Base-by-base conservation (phyloP, 2,329 filamentous ascomycete genomes). In the Fusarium globosum region DNA sequence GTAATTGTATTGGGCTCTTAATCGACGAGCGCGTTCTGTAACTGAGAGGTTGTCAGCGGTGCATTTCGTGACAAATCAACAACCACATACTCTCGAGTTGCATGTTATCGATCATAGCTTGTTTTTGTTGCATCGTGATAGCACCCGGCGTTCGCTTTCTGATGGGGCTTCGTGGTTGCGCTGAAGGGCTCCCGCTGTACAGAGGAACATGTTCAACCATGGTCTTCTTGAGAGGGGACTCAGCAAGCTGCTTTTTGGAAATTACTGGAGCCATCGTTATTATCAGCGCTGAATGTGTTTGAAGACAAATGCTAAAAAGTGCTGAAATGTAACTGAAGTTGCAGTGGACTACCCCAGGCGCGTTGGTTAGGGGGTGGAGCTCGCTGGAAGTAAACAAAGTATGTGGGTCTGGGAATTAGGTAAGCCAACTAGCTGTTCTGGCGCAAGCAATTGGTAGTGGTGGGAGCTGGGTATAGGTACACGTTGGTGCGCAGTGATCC, bases 1-100 rank as follows among this genome's bases (percentile, higher is more conserved):
- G 15, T 97, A 88, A 67, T 93, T 92, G 84, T 97, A 97, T 81
- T 97, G 95, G 12, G 95, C 93, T 77, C 95, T 91, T 69, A 98
- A 87, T 82, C 96, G 95, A 76, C 96, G 90, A 70, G 94, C 94
- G 80, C 95, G 91, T 83, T 97, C 93, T 23, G 94, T 95, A 75
- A 97, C 95, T 97, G 75, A 39, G 60, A 55, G 61, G 55, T 53
- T 7, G 61, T 78, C 55, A 78, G 74, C 69, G 43, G 68, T 58
- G 64, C 33, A 23, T 39, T 30, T 58, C 42, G n/a, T 53, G 33
- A 38, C 62, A 67, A 78, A 71, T 45, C 38, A 13, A 46, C 18
- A 11, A 20, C 30, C 30, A 30, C 91, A 71, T 87, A 97, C 95
- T 90, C 83, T 98, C 95, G 45, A 97, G 87, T 80, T 97, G 94